phyloP scores from a whole-genome alignment of 2,329 filamentous ascomycete species.

The Fusarium irregulare region DNA sequence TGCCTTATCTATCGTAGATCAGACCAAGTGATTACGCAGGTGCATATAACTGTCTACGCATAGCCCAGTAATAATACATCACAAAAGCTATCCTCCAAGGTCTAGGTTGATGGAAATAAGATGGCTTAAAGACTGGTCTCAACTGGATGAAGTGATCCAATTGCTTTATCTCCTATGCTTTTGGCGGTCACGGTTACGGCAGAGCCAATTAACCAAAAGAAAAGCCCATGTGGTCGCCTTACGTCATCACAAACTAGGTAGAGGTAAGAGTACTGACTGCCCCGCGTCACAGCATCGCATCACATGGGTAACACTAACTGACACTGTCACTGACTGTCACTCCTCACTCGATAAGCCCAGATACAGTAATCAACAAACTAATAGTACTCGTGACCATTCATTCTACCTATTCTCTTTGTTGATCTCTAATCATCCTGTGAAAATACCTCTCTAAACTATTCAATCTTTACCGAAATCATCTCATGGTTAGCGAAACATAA shows the following conservation, averaged over 20 bases:
- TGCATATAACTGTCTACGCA: background rate
- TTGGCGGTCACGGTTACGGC: background rate
- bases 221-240: slow-evolving; percentile 33
- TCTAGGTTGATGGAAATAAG: background rate
- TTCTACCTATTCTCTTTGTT: background rate
- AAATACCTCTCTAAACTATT: background rate
- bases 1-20: background rate
- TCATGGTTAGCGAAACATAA: slow-evolving; percentile 21
- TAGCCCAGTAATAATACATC: background rate
- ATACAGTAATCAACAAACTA: background rate
- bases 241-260: slow-evolving; percentile 28
- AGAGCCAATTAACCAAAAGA: background rate
- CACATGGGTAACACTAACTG: slow-evolving; percentile 28
- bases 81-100: background rate
- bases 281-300: slow-evolving; percentile 38
- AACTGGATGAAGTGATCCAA: background rate
- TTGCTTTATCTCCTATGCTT: background rate
- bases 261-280: background rate
- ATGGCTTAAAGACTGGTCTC: background rate
- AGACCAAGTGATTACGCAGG: background rate
- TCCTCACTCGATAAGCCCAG: slow-evolving; percentile 29
- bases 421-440: background rate
- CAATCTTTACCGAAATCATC: background rate
- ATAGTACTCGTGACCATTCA: slow-evolving; percentile 32
- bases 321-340: slow-evolving; percentile 18